These are phyloP conservation scores for Penicillium sp. DNA, from an alignment of 2,329 filamentous ascomycete species.

Conservation along the genomic window DNA sequence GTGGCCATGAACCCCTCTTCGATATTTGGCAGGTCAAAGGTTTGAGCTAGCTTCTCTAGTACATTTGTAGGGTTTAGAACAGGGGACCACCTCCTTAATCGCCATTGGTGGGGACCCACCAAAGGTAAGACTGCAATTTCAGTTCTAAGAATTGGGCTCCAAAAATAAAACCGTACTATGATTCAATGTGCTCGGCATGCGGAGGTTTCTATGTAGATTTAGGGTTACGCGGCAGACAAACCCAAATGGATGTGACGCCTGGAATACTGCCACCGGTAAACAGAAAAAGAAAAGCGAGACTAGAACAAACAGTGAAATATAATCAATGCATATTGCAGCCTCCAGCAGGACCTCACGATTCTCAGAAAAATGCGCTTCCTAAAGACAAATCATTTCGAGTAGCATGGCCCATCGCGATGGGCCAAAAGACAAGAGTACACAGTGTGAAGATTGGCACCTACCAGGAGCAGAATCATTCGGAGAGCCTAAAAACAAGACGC, in stretches of 20 bases:
- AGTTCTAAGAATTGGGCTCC: background rate
- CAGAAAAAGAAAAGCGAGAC: background rate
- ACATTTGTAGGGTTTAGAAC: background rate
- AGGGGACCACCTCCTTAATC: background rate
- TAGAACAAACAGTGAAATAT: background rate
- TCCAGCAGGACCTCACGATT: background rate
- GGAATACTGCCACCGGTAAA: background rate
- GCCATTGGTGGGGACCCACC: background rate
- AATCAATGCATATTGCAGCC: background rate
- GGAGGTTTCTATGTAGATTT: background rate
- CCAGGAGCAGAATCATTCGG: conserved; percentile 37
- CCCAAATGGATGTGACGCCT: background rate
- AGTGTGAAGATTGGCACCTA: conserved; percentile 36
- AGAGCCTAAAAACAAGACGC: conserved; percentile 23
- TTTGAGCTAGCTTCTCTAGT: background rate
- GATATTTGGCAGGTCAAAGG: background rate
- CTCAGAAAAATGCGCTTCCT: conserved; percentile 13
- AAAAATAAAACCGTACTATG: background rate
- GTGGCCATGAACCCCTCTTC: background rate
- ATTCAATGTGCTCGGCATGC: background rate
- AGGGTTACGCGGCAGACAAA: background rate
- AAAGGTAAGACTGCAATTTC: background rate
- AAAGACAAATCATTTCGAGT: conserved; percentile 25
- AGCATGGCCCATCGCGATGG: conserved; percentile 28
- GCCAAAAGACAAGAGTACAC: conserved; percentile 17